These are phyloP conservation scores for Alliaria petiolata DNA, from an alignment of 345 rosid species.

Conservation along the genomic window DNA sequence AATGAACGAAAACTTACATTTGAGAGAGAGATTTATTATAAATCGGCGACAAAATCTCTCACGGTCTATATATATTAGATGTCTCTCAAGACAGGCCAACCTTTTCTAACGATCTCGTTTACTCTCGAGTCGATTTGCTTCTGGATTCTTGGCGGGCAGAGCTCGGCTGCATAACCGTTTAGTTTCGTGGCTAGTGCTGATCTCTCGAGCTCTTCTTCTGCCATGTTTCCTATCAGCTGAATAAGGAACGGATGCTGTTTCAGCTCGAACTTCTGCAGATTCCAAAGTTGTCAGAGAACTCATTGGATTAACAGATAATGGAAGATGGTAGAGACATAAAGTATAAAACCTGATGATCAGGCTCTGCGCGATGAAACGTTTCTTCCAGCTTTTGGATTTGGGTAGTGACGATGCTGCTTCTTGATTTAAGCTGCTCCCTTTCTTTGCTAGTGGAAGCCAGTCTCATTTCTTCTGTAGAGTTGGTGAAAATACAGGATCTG, in stretches of 20 bases:
- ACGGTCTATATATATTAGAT: conserved; percentile 25
- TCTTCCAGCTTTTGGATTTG: conserved; percentile 72
- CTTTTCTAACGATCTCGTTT: conserved; percentile 64
- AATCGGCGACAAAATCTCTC: background rate
- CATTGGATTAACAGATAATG: background rate
- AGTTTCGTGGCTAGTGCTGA: conserved; percentile 72
- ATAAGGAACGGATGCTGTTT: conserved; percentile 71
- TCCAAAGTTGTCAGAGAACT: background rate
- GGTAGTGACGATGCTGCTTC: conserved; percentile 70
- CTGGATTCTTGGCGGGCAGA: conserved; percentile 64
- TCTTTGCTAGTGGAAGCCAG: conserved; percentile 76
- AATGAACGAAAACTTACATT: conserved; percentile 19
- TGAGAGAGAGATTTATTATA: background rate
- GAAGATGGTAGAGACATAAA: background rate
- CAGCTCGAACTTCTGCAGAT: conserved; percentile 85
- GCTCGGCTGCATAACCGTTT: conserved; percentile 78
- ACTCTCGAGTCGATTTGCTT: conserved; percentile 59
- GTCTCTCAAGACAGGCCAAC: conserved; percentile 77
- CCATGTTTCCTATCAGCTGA: conserved; percentile 78
- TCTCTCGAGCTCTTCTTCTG: conserved; percentile 74
- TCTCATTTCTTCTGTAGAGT: conserved; percentile 79
- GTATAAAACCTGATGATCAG: conserved; percentile 84
- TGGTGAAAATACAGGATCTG: conserved; percentile 81
- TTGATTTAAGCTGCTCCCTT: conserved; percentile 69
- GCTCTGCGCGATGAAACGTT: conserved; percentile 75